phyloP scores from a whole-genome alignment of 2,329 filamentous ascomycete genomes.

The Ceratocystis alfenasii region DNA sequence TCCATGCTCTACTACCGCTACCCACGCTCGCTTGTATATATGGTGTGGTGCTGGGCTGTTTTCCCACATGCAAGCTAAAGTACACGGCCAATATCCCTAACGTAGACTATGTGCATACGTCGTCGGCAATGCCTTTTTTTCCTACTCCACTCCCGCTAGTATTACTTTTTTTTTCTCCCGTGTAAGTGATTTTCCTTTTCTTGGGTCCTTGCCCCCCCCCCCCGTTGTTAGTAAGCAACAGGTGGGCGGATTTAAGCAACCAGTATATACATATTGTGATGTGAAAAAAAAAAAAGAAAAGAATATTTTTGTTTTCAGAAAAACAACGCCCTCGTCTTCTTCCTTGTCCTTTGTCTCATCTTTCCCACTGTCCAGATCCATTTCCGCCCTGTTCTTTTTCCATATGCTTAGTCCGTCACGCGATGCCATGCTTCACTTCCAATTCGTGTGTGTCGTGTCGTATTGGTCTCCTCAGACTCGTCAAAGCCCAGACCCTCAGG shows the following conservation, averaged over 20 bases:
- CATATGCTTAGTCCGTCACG: no score
- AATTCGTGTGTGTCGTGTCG: neutral
- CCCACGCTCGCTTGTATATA: no score
- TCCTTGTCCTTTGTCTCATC: neutral
- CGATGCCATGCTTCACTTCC: no score
- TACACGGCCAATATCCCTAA: neutral
- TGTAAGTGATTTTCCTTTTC: no score
- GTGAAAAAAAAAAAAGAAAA: neutral
- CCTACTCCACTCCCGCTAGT: neutral
- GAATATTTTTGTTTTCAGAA: neutral
- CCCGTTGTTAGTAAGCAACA: no score
- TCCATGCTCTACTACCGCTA: neutral
- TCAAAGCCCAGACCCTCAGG: neutral
- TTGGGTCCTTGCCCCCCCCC: no score
- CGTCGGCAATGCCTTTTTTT: constrained; percentile 1
- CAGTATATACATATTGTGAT: neutral
- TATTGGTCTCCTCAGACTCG: neutral
- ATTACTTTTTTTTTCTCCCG: neutral
- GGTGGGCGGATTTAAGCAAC: neutral
- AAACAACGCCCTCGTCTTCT: neutral
- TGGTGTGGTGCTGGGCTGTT: neutral
- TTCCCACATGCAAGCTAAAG: neutral
- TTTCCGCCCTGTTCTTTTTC: constrained; percentile 1
- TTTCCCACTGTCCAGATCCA: neutral
- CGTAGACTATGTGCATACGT: neutral